Base-by-base conservation (phyloP, 805 yeast species). In the Vanderwaltozyma verrucispora region DNA sequence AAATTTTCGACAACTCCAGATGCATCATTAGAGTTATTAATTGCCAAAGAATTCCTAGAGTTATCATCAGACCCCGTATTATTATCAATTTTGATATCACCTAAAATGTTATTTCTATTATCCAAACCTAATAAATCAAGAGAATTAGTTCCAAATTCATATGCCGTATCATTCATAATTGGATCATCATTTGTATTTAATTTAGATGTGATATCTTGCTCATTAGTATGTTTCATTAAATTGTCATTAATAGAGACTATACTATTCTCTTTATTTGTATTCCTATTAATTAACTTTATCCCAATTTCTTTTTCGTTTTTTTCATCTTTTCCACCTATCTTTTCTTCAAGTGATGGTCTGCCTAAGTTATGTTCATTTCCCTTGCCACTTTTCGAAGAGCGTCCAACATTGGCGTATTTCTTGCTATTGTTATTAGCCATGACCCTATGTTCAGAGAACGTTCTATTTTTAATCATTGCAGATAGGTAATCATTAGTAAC, bases 101-200 rank as follows among this genome's bases (percentile, higher is more conserved):
- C 31, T 24, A 36, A 27, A 19, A 28, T 28, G 20, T 39, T 34
- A 28, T 44, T 30, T 20, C 30, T 27, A 17, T 37, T 30, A 19
- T 33, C 33, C 19, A 26, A 30, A 30, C 29, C 42, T 34, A 15
- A 38, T n/a, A 24, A 32, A 37, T 32, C 40, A 33, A 20, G 19
- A 15, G 33, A 32, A 6, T 15, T 24, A 13, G 19, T 28, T 26
- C 23, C 20, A 23, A 28, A 38, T n/a, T n/a, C 39, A 31, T 30
- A 29, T 5, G 29, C 25, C 11, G 30, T 18, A 18, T 28, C 35
- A 16, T 32, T 33, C 34, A 36, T 32, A 14, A 37, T 18, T 19
- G 42, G 34, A 34, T 39, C 34, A 33, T 37, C 29, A 19, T 26
- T 25, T 15, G 24, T 13, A 34, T 33, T 32, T 35, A 28, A 21